Evolutionary conservation across 495 filamentous ascomycete species (phyloP), one percentile per base, ranked within the genome.

Genomic region (Amniculicola lignicola): DNA sequence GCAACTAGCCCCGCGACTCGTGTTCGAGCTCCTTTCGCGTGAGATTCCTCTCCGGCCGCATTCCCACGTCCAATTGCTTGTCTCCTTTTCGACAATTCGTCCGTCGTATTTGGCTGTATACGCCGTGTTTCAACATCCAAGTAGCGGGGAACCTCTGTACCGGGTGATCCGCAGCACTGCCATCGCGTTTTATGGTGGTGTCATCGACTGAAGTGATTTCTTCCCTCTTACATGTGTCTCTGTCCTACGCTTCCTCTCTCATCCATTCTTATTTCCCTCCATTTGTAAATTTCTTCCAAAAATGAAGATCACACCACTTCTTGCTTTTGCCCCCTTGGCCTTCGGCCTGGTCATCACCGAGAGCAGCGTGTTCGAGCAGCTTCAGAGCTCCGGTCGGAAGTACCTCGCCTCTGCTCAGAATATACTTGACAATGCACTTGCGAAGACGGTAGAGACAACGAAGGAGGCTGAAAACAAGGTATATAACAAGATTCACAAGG

Each of bases 291-390:
- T 31, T 25, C 19, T 37, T 55, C 46, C 19, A 27, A 62, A 51
- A 2, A 82, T 81, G 79, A 76, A 75, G 70, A 63, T 79, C 65
- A 51, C 66, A 52, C 53, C 74, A 55, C 28, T 85, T 4, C 59
- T 85, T 54, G 78, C 79, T 51, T 66, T 84, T 16, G 76, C 73
- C 45, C 76, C 77, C 14, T 54, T 80, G 7, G 71, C 73, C 51
- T 67, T 77, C 22, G 83, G 81, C 25, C 71, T 89, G 55, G 77
- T 87, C 29, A 72, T 86, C 41, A 82, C 81, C 10, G 77, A 83
- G 33, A 71, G 79, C 45, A 66, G 72, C 24, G 68, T 75, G 3
- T 62, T 77, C 9, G 62, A 74, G 45, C 63, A 76, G 25, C 61
- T 79, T 46, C 62, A 68, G 23, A 68, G 51, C 16, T 51, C 38